Evolutionary conservation across 2,329 filamentous ascomycete genomes (phyloP).

Genomic region (Trichoderma koningiopsis): DNA sequence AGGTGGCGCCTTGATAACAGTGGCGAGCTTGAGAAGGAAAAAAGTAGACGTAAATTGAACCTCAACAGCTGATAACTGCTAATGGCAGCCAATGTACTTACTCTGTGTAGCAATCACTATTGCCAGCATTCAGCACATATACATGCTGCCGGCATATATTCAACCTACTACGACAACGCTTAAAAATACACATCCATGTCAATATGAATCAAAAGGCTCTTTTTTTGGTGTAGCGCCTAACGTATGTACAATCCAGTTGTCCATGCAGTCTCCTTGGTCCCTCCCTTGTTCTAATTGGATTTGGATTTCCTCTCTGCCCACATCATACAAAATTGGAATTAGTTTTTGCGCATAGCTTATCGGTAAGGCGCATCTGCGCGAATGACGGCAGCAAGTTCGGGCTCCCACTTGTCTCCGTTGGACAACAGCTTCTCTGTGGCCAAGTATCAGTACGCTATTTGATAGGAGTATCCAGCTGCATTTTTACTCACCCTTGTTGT

Average conservation of each 20-base stretch:
- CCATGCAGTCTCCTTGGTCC: constrained; percentile 7
- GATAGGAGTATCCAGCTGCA: background rate
- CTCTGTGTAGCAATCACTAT: background rate
- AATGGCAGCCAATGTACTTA: background rate
- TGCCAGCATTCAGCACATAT: background rate
- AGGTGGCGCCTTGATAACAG: too few relatives aligned
- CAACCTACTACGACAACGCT: background rate
- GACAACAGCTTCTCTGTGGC: constrained; percentile 74
- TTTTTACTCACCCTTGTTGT: constrained; percentile 74
- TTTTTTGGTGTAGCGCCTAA: constrained; percentile 14
- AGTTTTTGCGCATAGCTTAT: constrained; percentile 49
- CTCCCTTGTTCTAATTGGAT: background rate
- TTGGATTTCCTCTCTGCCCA: background rate
- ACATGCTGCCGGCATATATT: background rate
- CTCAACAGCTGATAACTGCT: background rate
- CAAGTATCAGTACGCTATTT: background rate
- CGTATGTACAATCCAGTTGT: constrained; percentile 27
- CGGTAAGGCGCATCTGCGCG: constrained; percentile 91
- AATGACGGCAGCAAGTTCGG: constrained; percentile 88
- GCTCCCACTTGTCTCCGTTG: constrained; percentile 97
- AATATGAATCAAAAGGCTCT: background rate
- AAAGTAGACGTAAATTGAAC: too few relatives aligned
- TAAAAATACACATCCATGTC: background rate
- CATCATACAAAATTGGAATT: constrained; percentile 26
- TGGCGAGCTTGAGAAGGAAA: too few relatives aligned